Conservation (phyloP, 805 yeast species). For the Wickerhamiella azyma region DNA sequence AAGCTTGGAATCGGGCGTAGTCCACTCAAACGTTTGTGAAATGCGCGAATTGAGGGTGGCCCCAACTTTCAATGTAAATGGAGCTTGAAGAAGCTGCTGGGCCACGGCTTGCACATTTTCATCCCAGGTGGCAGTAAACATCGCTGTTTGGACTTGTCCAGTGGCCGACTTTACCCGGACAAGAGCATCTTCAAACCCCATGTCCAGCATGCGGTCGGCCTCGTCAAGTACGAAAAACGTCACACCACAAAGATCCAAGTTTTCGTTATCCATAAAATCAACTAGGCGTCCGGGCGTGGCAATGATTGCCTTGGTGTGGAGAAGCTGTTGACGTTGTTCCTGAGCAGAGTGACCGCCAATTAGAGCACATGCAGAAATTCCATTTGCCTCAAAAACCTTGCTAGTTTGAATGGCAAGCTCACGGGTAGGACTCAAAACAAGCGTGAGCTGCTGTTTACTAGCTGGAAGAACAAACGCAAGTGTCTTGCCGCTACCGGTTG, state of each 20-base stretch:
- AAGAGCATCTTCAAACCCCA: conserved; percentile 83
- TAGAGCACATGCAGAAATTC: conserved; percentile 30
- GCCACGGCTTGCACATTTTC: conserved; percentile 55
- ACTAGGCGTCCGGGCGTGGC: conserved; percentile 91
- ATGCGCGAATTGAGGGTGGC: conserved; percentile 27
- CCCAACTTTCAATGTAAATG: conserved; percentile 39
- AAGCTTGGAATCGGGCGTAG: background rate
- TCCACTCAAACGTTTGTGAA: conserved; percentile 47
- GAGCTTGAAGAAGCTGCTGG: conserved; percentile 42
- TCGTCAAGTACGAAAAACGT: conserved; percentile 73
- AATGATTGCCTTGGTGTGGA: conserved; percentile 63
- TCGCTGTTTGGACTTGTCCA: conserved; percentile 57
- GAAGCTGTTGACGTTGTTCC: conserved; percentile 47
- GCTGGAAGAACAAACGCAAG: conserved; percentile 32
- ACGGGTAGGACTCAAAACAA: conserved; percentile 83
- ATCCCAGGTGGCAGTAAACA: conserved; percentile 94
- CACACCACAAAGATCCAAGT: conserved; percentile 46
- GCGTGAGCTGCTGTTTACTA: conserved; percentile 37
- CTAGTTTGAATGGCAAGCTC: conserved; percentile 79
- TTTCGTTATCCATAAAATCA: conserved; percentile 62
- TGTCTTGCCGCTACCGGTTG: conserved; percentile 95
- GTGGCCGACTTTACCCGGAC: conserved; percentile 42
- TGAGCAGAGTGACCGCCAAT: conserved; percentile 88
- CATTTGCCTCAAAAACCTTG: background rate
- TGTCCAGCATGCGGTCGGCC: conserved; percentile 89